Evolutionary conservation across 192 early-diverging fungal species (phyloP), one percentile per base, ranked within the genome.

Genomic region (Kappamyces sp.): DNA sequence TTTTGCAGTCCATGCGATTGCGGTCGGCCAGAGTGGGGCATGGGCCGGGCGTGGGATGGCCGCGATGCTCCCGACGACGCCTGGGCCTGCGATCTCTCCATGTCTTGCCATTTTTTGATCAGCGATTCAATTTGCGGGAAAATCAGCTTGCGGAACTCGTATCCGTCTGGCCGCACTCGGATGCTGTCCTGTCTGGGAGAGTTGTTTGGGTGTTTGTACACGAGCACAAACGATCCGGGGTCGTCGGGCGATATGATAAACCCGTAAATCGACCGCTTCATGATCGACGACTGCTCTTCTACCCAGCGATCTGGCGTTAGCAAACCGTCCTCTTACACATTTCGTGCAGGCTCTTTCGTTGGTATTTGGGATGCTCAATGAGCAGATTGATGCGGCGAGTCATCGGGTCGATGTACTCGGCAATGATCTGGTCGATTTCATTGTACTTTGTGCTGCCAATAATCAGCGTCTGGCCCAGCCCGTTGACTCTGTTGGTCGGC

Each of bases 361-460:
- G 84, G 75, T 78, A 98, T 74, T 95, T 98, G 14, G 77, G 70
- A 72, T 82, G 85, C 14, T 74, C 69, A 62, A 80, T 77, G 22
- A 90, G 70, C 35, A 85, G 80, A 45, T 86, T 77, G 5, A 92
- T 80, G 59, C 80, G 83, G 22, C 74, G 75, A 32, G 69, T 69
- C 62, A 93, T 89, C 1, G 90, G 82, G 57, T 95, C 95, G 22
- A 98, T 83, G 59, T 94, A 87, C 22, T 84, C 78, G 3, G 91
- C 92, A 14, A 96, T 71, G 57, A 98, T 76, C 66, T 98, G 87
- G 57, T 98, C 95, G 42, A 98, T 66, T 60, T 93, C 93, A n/a
- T 80, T 73, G 67, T 86, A 98, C 34, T 76, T 74, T 30, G 73
- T 55, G 6, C 80, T 77, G 32, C 84, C 88, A 33, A 93, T 76